A percentile compares a stretch with the other conserved stretches of the same genome.
These are phyloP conservation scores for Hyaloscypha bicolor DNA, from an alignment of 495 filamentous ascomycete genomes.

Conservation along the genomic window DNA sequence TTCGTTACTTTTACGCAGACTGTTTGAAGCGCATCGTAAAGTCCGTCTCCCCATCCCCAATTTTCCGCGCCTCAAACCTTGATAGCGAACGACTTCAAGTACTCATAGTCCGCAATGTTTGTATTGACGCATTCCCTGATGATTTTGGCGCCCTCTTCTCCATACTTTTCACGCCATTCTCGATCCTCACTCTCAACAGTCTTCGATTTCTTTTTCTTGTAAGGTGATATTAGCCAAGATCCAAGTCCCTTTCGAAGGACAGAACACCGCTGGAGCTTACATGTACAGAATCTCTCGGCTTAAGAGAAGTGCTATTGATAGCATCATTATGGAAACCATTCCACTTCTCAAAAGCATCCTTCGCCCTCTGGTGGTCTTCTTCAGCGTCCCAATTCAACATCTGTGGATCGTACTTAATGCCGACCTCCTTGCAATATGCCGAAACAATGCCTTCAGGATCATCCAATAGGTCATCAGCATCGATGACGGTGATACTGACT, in stretches of 20 bases:
- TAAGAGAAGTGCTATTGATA: slow-evolving; percentile 73
- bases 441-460: slow-evolving; percentile 71
- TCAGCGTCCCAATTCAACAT: slow-evolving; percentile 86
- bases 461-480: slow-evolving; percentile 93
- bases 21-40: neutral
- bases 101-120: slow-evolving; percentile 86
- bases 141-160: slow-evolving; percentile 70
- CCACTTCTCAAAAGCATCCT: slow-evolving; percentile 89
- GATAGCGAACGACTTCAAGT: slow-evolving; percentile 86
- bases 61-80: slow-evolving; percentile 35
- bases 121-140: slow-evolving; percentile 77
- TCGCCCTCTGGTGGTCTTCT: slow-evolving; percentile 63
- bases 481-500: slow-evolving; percentile 77
- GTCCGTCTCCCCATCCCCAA: too few species aligned
- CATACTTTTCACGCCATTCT: slow-evolving; percentile 84
- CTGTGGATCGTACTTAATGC: slow-evolving; percentile 64
- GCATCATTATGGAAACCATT: slow-evolving; percentile 95
- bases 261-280: slow-evolving; percentile 52
- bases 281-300: slow-evolving; percentile 58
- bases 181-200: slow-evolving; percentile 70
- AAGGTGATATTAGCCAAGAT: slow-evolving; percentile 11
- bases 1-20: neutral
- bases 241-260: neutral
- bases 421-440: slow-evolving; percentile 77
- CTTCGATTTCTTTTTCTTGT: slow-evolving; percentile 58